Evolutionary conservation across 2,329 filamentous ascomycete species (phyloP).

Genomic region (Meredithiella fracta): DNA sequence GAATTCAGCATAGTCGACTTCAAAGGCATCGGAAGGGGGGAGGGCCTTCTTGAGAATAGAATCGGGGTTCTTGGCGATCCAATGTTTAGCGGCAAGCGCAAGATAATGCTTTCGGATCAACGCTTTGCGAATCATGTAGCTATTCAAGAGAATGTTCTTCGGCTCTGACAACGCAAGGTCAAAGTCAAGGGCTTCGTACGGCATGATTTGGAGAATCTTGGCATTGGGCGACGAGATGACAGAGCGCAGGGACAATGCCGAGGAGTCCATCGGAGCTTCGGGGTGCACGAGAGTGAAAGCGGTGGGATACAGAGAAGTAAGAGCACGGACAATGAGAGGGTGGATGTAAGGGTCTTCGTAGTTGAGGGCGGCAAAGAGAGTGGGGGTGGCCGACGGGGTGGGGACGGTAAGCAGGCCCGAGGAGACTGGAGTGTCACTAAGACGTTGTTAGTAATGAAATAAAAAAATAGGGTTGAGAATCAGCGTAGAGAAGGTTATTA

Average conservation of each 20-base stretch:
- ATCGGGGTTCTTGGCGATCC: conserved; percentile 66
- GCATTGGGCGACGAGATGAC: conserved; percentile 23
- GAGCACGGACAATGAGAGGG: conserved; percentile 60
- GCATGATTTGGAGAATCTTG: conserved; percentile 57
- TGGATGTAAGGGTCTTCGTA: conserved; percentile 87
- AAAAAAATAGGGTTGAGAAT: no score
- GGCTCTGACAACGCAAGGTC: conserved; percentile 50
- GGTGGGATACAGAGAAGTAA: conserved; percentile 45
- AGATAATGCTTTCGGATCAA: conserved; percentile 94
- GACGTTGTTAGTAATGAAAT: background rate
- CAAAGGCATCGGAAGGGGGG: conserved; percentile 68
- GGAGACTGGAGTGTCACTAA: background rate
- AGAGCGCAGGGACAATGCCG: conserved; percentile 23
- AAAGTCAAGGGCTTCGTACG: conserved; percentile 82
- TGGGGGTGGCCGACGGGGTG: background rate
- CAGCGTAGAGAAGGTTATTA: no score
- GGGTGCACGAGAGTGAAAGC: conserved; percentile 32
- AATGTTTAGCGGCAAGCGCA: conserved; percentile 65
- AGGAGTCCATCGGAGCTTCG: conserved; percentile 16
- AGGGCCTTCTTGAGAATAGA: conserved; percentile 55
- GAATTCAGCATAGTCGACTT: conserved; percentile 94
- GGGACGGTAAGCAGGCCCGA: background rate
- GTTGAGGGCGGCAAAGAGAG: conserved; percentile 14
- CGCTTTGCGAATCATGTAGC: conserved; percentile 90
- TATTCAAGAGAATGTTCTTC: conserved; percentile 54